These are phyloP conservation scores for Solanum chiquidenum DNA, from an alignment of 257 asterid genomes.

Conservation along the genomic window DNA sequence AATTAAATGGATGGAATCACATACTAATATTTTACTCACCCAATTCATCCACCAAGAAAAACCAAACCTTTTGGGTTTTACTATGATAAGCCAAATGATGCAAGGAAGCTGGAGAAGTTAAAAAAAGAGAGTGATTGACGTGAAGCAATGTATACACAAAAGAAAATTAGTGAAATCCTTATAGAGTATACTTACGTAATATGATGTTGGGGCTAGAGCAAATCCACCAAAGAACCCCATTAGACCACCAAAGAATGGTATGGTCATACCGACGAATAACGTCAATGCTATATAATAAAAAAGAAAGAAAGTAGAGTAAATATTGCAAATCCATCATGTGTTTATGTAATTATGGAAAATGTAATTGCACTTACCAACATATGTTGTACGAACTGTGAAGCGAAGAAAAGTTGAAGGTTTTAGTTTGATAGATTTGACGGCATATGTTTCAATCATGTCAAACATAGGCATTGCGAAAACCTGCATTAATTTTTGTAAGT, in stretches of 20 bases:
- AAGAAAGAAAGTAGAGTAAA: too few relatives aligned
- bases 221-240: constrained; percentile 90
- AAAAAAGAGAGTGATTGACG: background rate
- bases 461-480: constrained; percentile 21
- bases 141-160: background rate
- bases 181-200: constrained; percentile 35
- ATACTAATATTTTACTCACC: constrained; percentile 6
- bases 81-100: constrained; percentile 21
- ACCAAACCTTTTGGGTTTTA: constrained; percentile 18
- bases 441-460: constrained; percentile 47
- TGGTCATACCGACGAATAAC: constrained; percentile 49
- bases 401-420: constrained; percentile 44
- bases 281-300: constrained; percentile 32
- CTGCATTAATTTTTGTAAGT: background rate
- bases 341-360: background rate
- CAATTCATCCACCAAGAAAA: constrained; percentile 21
- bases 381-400: constrained; percentile 26
- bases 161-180: too few relatives aligned
- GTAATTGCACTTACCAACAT: constrained; percentile 38
- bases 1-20: background rate
- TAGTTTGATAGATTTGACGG: constrained; percentile 32
- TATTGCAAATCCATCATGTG: background rate
- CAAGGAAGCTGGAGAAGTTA: constrained; percentile 17
- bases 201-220: constrained; percentile 74
- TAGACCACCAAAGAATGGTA: constrained; percentile 81